Percentiles rank a stretch among this genome's conserved stretches.
phyloP scores from a whole-genome alignment of 495 filamentous ascomycete genomes.

The Cudoniella acicularis region DNA sequence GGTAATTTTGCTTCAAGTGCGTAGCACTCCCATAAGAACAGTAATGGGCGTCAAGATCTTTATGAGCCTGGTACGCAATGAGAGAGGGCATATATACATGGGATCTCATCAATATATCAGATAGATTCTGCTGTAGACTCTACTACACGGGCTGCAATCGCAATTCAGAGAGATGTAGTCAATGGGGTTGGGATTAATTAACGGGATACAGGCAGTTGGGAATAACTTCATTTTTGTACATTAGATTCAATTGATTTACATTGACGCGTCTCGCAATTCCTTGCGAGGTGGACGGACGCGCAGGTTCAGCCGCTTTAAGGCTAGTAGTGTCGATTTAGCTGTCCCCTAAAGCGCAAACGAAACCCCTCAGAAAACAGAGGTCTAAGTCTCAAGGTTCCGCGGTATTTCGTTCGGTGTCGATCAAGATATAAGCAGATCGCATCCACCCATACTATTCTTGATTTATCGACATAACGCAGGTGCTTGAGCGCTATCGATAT shows the following conservation, averaged over 20 bases:
- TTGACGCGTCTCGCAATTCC: background rate
- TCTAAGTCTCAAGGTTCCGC: background rate
- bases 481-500: too few species aligned
- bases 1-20: background rate
- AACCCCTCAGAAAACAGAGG: background rate
- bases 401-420: background rate
- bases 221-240: background rate
- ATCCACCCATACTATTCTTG: too few species aligned
- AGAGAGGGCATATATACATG: background rate
- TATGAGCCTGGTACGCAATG: background rate
- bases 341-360: too few species aligned
- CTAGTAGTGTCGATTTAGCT: background rate
- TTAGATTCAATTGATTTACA: background rate
- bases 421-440: background rate
- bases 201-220: background rate
- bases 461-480: too few species aligned
- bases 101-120: background rate
- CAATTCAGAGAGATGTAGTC: slow-evolving; percentile 5
- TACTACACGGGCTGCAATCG: slow-evolving; percentile 12
- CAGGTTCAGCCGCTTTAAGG: background rate
- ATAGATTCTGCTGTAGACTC: background rate
- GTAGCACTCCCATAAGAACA: background rate
- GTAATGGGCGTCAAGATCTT: background rate
- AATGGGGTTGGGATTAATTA: background rate
- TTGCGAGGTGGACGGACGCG: background rate